A percentile compares a stretch with the other conserved stretches of the same genome.
Conservation (phyloP, 2,329 filamentous ascomycete species). For the Fusarium illudens region DNA sequence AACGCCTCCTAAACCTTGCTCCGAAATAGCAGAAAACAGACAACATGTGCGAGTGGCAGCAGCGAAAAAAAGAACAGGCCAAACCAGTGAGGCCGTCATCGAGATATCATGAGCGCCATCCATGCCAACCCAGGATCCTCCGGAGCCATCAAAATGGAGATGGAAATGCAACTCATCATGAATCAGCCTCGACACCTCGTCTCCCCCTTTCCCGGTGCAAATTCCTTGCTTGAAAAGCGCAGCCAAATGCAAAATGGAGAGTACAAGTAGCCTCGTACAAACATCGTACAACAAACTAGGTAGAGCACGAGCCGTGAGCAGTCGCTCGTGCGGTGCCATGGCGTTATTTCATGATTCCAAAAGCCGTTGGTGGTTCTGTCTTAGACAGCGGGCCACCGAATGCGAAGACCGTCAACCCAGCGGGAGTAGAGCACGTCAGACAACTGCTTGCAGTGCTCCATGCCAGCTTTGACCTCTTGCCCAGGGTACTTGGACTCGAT, state of each 20-base stretch:
- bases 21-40: slow-evolving; percentile 22
- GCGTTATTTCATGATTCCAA: not conserved
- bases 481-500: slow-evolving; percentile 65
- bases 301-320: not conserved
- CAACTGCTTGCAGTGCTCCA: slow-evolving; percentile 92
- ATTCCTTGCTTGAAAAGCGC: not conserved
- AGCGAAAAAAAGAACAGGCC: slow-evolving; percentile 1
- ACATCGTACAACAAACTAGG: slow-evolving; percentile 14
- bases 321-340: not conserved
- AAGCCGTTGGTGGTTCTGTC: not conserved
- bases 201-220: slow-evolving; percentile 2
- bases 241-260: slow-evolving; percentile 21
- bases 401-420: slow-evolving; percentile 85
- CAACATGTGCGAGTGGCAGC: slow-evolving; percentile 5
- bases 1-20: slow-evolving; percentile 25
- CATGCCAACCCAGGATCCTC: slow-evolving; percentile 6
- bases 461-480: slow-evolving; percentile 68
- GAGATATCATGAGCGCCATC: slow-evolving; percentile 35
- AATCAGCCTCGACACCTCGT: slow-evolving; percentile 1
- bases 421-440: slow-evolving; percentile 90
- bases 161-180: slow-evolving; percentile 12
- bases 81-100: slow-evolving; percentile 17
- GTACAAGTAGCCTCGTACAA: slow-evolving; percentile 13
- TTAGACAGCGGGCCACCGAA: slow-evolving; percentile 67
- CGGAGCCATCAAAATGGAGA: slow-evolving; percentile 7